Conservation (phyloP, 164 flowering plant species). For the Chloranthus sessilifolius region DNA sequence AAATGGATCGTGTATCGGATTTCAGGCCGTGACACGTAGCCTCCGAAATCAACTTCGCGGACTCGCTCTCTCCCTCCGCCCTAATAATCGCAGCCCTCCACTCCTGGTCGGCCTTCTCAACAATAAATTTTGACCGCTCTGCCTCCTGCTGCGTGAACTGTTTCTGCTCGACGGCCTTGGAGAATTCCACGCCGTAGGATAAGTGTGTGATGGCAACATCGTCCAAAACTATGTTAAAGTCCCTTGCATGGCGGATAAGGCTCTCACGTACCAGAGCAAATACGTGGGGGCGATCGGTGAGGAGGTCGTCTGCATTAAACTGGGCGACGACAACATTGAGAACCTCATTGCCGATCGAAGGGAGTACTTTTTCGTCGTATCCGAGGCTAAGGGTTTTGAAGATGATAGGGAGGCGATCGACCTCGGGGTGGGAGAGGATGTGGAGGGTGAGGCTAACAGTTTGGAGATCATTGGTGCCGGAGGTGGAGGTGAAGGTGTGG, state of each 20-base stretch:
- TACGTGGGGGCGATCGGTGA: slow-evolving; percentile 69
- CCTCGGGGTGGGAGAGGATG: slow-evolving; percentile 59
- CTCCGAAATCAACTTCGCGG: slow-evolving; percentile 63
- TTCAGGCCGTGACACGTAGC: no score
- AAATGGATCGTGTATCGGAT: no score
- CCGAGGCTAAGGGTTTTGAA: slow-evolving; percentile 62
- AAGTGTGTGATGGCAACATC: slow-evolving; percentile 85
- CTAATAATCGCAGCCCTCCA: no score
- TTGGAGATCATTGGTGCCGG: slow-evolving; percentile 80
- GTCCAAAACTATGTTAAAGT: slow-evolving; percentile 56
- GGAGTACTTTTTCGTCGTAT: slow-evolving; percentile 75
- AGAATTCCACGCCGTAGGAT: slow-evolving; percentile 60
- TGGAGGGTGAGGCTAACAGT: slow-evolving; percentile 73
- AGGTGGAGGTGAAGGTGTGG: slow-evolving; percentile 60
- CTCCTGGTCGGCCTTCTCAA: slow-evolving; percentile 66
- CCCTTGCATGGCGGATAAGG: slow-evolving; percentile 41
- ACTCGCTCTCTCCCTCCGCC: slow-evolving; percentile 77
- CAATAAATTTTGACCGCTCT: slow-evolving; percentile 66
- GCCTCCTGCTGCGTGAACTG: slow-evolving; percentile 92
- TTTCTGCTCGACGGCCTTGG: no score
- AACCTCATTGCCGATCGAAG: slow-evolving; percentile 74
- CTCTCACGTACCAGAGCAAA: slow-evolving; percentile 62
- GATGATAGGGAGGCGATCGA: slow-evolving; percentile 47
- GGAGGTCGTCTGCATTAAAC: slow-evolving; percentile 71
- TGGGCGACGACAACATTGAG: slow-evolving; percentile 73